Evolutionary conservation across 2,329 filamentous ascomycete species (phyloP).

Genomic region (Rutstroemia sp.): DNA sequence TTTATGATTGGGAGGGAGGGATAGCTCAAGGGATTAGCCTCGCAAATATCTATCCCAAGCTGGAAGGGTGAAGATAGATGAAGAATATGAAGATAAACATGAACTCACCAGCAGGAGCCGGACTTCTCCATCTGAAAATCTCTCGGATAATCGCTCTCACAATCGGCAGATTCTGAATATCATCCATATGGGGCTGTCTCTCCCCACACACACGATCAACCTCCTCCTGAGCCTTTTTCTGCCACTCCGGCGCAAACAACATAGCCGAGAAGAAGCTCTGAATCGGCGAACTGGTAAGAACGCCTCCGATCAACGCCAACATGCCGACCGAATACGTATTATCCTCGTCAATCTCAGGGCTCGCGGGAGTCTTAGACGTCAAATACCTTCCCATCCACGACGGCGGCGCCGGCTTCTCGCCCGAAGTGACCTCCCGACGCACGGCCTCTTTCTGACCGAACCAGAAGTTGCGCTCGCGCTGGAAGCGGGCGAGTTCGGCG

Average conservation of each 20-base stretch:
- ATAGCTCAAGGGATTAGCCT: too few species aligned
- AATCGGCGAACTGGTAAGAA: conserved; percentile 26
- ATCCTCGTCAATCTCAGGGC: neutral
- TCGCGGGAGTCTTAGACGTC: neutral
- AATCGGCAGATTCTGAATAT: conserved; percentile 37
- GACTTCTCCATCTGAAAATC: conserved; percentile 11
- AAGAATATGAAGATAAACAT: conserved; percentile 19
- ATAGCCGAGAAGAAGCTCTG: conserved; percentile 24
- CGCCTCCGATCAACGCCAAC: conserved; percentile 4
- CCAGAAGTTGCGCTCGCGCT: conserved; percentile 11
- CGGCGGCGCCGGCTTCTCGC: neutral
- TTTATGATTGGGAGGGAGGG: neutral
- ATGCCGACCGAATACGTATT: conserved; percentile 5
- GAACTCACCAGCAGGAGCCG: conserved; percentile 28
- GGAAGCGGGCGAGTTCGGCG: conserved; percentile 6
- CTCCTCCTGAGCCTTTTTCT: conserved; percentile 31
- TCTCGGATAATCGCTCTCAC: conserved; percentile 42
- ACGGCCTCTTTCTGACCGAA: conserved; percentile 10
- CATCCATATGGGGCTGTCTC: conserved; percentile 40
- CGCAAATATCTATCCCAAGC: too few species aligned
- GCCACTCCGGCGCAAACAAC: conserved; percentile 13
- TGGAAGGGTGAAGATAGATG: too few species aligned
- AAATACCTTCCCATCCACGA: conserved; percentile 2
- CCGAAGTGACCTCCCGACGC: neutral
- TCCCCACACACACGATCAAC: conserved; percentile 42